phyloP scores from a whole-genome alignment of 495 filamentous ascomycete genomes.

The Penicilliopsis zonata region DNA sequence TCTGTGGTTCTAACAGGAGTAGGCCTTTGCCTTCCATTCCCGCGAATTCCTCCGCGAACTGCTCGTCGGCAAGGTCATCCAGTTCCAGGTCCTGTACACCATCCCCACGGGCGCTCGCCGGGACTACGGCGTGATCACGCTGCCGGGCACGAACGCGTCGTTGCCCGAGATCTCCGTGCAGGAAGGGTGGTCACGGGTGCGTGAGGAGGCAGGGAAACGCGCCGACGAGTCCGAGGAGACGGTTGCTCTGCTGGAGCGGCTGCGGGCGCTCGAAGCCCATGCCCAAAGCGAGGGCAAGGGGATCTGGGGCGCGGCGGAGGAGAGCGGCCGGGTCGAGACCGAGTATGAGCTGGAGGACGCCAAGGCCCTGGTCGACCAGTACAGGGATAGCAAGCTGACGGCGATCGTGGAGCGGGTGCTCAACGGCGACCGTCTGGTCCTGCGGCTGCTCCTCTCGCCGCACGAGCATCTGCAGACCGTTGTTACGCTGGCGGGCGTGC shows the following conservation, averaged over 20 bases:
- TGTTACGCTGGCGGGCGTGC: constrained; percentile 79
- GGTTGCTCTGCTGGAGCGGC: constrained; percentile 54
- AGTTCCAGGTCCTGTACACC: constrained; percentile 72
- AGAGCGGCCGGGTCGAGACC: constrained; percentile 54
- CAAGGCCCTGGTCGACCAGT: constrained; percentile 58
- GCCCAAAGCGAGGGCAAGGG: constrained; percentile 70
- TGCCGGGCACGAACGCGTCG: constrained; percentile 57
- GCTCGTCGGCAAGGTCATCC: constrained; percentile 73
- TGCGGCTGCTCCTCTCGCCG: constrained; percentile 66
- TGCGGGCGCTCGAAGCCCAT: constrained; percentile 66
- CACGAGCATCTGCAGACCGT: constrained; percentile 75
- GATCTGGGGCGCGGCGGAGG: constrained; percentile 47
- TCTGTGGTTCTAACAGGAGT: not conserved
- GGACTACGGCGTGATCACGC: constrained; percentile 71
- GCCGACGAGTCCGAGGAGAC: constrained; percentile 74
- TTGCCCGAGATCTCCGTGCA: constrained; percentile 71
- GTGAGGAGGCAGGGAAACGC: constrained; percentile 77
- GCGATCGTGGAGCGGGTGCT: constrained; percentile 81
- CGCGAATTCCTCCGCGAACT: constrained; percentile 80
- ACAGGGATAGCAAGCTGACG: constrained; percentile 67
- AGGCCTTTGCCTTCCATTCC: constrained; percentile 75
- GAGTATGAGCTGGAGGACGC: constrained; percentile 65
- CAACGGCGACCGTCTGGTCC: constrained; percentile 76
- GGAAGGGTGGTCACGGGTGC: constrained; percentile 80
- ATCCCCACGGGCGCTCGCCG: constrained; percentile 69